Percentiles rank a stretch among this genome's conserved stretches.
Conservation (phyloP, 2,329 filamentous ascomycete species). For the Blastomyces silverae region DNA sequence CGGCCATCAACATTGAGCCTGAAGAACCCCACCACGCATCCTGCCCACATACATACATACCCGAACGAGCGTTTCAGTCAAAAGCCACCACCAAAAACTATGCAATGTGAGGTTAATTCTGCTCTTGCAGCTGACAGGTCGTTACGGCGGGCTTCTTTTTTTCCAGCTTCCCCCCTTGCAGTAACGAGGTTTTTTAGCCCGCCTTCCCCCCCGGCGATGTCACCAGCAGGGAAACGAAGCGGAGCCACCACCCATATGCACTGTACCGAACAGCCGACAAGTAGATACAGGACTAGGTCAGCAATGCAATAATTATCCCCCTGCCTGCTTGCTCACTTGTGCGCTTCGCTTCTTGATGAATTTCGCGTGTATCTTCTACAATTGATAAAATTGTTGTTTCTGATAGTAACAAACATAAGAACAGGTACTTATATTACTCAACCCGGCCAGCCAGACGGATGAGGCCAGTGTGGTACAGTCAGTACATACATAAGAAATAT, state of each 20-base stretch:
- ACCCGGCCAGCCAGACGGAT: neutral
- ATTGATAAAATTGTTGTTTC: neutral
- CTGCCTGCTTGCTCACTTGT: neutral
- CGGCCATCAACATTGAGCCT: neutral
- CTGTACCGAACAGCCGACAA: neutral
- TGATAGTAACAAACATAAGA: neutral
- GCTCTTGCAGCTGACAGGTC: conserved; percentile 4
- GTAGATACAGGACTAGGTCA: neutral
- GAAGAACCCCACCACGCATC: neutral
- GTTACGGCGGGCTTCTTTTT: neutral
- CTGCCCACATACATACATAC: neutral
- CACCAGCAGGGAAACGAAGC: neutral
- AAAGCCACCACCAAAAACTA: conserved; percentile 6
- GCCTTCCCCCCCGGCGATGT: neutral
- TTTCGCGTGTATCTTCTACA: neutral
- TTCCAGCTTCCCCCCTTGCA: conserved; percentile 9
- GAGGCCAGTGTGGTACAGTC: neutral
- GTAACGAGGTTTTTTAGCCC: neutral
- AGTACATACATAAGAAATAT: too few relatives aligned
- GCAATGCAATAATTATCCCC: too few relatives aligned
- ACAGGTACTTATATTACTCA: neutral
- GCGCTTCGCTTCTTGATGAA: neutral
- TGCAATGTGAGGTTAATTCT: conserved; percentile 24
- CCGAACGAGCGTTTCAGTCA: neutral
- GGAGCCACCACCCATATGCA: neutral